These are phyloP conservation scores for Populus pruinosa DNA, from an alignment of 345 rosid genomes.

Conservation along the genomic window DNA sequence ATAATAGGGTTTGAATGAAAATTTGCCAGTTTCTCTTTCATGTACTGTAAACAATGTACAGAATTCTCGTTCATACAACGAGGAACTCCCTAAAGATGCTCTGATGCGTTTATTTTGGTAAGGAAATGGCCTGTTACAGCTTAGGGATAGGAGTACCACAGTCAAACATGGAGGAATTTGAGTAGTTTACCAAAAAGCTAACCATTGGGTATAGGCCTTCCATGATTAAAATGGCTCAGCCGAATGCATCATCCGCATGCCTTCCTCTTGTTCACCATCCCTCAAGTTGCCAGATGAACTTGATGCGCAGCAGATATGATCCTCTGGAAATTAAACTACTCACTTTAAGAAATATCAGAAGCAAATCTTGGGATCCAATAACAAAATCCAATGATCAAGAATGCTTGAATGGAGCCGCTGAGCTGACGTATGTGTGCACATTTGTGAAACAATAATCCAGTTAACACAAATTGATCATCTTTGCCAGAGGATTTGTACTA, in stretches of 20 bases:
- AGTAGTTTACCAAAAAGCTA: not conserved
- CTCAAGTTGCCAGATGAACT: not conserved
- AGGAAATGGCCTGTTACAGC: no score
- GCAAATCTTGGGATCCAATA: not conserved
- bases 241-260: not conserved
- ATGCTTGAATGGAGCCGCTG: not conserved
- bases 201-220: not conserved
- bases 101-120: no score
- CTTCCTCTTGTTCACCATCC: slow-evolving; percentile 1
- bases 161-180: no score
- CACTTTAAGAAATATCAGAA: not conserved
- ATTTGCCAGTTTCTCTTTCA: no score
- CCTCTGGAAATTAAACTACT: not conserved
- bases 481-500: not conserved
- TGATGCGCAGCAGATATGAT: not conserved
- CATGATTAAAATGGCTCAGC: not conserved
- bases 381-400: not conserved
- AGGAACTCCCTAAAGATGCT: no score
- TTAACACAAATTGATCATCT: not conserved
- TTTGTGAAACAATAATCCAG: not conserved
- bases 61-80: no score
- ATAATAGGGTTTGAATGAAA: no score
- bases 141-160: no score
- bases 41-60: no score
- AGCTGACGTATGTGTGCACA: not conserved